Evolutionary conservation across 2,329 filamentous ascomycete species (phyloP), one percentile per base, ranked within the genome.

Genomic region (Ophiostoma ips): DNA sequence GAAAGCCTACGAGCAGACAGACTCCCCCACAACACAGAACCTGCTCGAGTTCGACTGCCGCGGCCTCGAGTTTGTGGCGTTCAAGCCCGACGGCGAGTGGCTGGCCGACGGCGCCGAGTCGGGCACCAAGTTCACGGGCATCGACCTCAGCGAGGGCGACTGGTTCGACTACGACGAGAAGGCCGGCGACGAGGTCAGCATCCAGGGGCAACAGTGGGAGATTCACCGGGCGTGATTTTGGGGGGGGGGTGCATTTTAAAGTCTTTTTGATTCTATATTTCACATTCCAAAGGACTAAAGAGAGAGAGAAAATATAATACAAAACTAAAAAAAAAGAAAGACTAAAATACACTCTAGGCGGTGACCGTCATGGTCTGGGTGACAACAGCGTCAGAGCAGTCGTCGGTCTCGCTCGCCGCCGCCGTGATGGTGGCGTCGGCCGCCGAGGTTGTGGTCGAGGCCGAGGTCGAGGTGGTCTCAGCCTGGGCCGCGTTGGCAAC

Each of bases 101-200:
- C 71, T 90, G 51, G 89, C 84, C 0, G 87, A 84, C 44, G 92
- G 89, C 3, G 53, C 75, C 15, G 89, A 95, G 16, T 88, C 87
- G 0, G 75, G 73, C 10, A 92, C 85, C 37, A 85, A 87, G 59
- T 98, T 98, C 61, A 73, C 78, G 0, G 79, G 68, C 5, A 84
- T 96, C 49, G 89, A 96, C 58, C 68, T 98, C 50, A 71, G 72
- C 0, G 92, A 98, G 28, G 90, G 86, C 24, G 92, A 98, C 60
- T 98, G 92, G 92, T 98, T 84, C 65, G 90, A 96, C 59, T 98
- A 96, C 60, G 89, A 96, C 58, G 89, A 96, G 68, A 95, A 96
- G 71, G 76, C 86, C 0, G 76, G 83, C 1, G 87, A 94, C 46
- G 89, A 96, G 65, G 89, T 95, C 44, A 92, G 86, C 65, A 88